These are phyloP conservation scores for Pseudofabraea citricarpa DNA, from an alignment of 2,329 filamentous ascomycete species.

Conservation along the genomic window DNA sequence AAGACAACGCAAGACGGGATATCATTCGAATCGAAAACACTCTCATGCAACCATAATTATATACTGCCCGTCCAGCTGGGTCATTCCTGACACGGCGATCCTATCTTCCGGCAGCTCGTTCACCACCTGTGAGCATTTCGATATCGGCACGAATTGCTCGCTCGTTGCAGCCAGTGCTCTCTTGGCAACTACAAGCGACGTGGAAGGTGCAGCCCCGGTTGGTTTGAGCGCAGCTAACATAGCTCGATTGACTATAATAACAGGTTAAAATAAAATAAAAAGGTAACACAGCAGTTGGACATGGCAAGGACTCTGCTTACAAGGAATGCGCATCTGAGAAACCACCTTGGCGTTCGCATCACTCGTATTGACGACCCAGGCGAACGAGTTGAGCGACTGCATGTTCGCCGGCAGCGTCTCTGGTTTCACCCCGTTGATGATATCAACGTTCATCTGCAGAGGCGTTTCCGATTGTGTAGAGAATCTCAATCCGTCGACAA, in stretches of 20 bases:
- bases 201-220: slow-evolving; percentile 10
- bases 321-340: slow-evolving; percentile 8
- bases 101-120: slow-evolving; percentile 12
- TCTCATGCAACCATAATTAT: slow-evolving; percentile 9
- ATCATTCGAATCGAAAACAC: no score
- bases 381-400: slow-evolving; percentile 6
- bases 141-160: slow-evolving; percentile 9
- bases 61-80: slow-evolving; percentile 15
- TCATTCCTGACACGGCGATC: slow-evolving; percentile 7
- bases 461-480: slow-evolving; percentile 3
- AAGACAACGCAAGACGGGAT: no score
- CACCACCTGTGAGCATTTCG: slow-evolving; percentile 7
- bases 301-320: no score
- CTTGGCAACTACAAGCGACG: slow-evolving; percentile 13
- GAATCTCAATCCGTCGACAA: slow-evolving; percentile 23
- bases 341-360: slow-evolving; percentile 3
- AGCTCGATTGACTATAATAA: slow-evolving; percentile 12
- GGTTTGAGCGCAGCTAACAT: slow-evolving; percentile 13
- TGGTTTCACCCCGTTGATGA: slow-evolving; percentile 7
- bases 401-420: slow-evolving; percentile 7
- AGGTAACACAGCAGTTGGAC: no score
- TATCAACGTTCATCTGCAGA: slow-evolving; percentile 6
- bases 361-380: slow-evolving; percentile 8
- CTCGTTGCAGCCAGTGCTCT: slow-evolving; percentile 14
- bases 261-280: no score